Percentiles rank a stretch among this genome's conserved stretches.
Conservation (phyloP, 805 yeast genomes). For the Sugiyamaella valdiviana region DNA sequence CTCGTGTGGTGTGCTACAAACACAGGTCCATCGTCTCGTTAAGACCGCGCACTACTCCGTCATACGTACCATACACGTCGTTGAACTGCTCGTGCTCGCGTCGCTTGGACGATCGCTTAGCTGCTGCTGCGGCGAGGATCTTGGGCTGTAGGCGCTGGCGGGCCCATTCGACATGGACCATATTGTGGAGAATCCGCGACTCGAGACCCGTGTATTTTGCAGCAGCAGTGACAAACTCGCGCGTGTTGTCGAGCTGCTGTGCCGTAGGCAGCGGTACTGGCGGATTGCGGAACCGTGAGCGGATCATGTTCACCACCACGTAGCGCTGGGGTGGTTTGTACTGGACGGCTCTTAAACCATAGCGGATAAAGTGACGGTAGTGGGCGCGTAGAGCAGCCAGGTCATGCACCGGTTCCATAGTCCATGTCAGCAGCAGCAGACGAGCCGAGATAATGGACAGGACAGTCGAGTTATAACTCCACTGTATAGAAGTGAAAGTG, state of each 20-base stretch:
- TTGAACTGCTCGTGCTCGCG: conserved; percentile 29
- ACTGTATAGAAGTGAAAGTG: too few relatives aligned
- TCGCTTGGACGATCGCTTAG: conserved; percentile 35
- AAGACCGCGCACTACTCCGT: conserved; percentile 10
- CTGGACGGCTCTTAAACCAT: conserved; percentile 15
- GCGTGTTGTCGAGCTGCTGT: conserved; percentile 12
- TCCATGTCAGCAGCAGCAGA: too few relatives aligned
- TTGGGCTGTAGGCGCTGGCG: conserved; percentile 5
- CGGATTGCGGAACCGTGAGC: conserved; percentile 9
- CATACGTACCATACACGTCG: conserved; percentile 26
- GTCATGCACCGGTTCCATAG: neutral
- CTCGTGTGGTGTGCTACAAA: too few relatives aligned
- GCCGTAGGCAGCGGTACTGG: neutral
- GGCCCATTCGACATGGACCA: conserved; percentile 17
- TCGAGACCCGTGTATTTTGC: conserved; percentile 16
- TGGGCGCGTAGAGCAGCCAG: neutral
- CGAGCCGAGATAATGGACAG: too few relatives aligned
- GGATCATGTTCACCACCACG: conserved; percentile 4
- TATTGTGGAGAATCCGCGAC: conserved; percentile 7
- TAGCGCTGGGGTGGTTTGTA: conserved; percentile 16
- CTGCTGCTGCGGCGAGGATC: conserved; percentile 15
- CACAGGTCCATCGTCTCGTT: conserved; percentile 31
- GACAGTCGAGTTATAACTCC: too few relatives aligned
- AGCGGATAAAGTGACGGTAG: conserved; percentile 12
- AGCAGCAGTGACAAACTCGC: conserved; percentile 16